Evolutionary conservation across 352 stramenopile genomes (phyloP).

Genomic region (Elongisporangium undulatum): DNA sequence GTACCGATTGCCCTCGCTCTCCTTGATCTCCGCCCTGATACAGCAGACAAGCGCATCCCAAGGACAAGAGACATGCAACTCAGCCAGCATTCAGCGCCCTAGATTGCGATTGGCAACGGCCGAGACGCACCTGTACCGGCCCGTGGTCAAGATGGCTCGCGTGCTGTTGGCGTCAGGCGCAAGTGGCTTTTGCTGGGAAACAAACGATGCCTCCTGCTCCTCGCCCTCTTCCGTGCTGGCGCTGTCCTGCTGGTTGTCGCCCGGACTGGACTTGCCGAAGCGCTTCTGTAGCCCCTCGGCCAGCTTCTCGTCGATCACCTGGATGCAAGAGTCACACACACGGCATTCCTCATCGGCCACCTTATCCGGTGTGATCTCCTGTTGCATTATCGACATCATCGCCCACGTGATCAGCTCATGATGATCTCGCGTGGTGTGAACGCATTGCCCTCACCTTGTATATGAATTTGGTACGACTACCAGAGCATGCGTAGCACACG

Average conservation of each 20-base stretch:
- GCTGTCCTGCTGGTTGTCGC: constrained; percentile 33
- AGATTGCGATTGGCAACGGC: neutral
- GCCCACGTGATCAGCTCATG: neutral
- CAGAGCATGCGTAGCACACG: constrained; percentile 76
- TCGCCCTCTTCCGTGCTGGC: neutral
- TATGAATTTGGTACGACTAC: constrained; percentile 79
- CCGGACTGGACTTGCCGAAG: constrained; percentile 44
- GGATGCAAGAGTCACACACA: constrained; percentile 81
- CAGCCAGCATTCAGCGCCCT: neutral
- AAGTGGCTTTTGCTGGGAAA: constrained; percentile 14
- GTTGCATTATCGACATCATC: neutral
- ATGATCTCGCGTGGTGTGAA: neutral
- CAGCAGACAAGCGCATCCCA: neutral
- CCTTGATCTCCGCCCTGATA: constrained; percentile 81
- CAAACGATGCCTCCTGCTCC: neutral
- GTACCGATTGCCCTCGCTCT: constrained; percentile 87
- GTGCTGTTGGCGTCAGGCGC: constrained; percentile 49
- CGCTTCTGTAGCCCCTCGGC: constrained; percentile 67
- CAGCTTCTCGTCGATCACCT: constrained; percentile 82
- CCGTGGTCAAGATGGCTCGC: constrained; percentile 70
- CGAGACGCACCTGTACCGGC: constrained; percentile 68
- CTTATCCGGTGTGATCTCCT: constrained; percentile 66
- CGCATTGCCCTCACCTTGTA: constrained; percentile 45
- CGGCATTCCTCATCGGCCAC: constrained; percentile 62
- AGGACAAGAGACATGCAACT: neutral